Evolutionary conservation across 805 yeast genomes (phyloP).

Genomic region (Myxozyma vanderwaltii): DNA sequence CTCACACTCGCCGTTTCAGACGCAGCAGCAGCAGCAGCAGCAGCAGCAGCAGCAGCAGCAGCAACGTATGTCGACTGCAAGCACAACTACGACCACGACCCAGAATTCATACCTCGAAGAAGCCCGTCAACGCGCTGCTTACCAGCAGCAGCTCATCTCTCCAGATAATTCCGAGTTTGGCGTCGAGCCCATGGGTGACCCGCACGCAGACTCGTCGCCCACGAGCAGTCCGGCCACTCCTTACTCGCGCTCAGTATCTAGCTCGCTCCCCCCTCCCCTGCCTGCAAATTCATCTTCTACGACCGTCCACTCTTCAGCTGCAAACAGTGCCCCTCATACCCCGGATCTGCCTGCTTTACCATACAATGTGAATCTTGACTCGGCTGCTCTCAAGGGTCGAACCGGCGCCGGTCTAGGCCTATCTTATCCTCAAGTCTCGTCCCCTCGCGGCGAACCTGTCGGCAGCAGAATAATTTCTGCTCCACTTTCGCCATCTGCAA

Average conservation of each 20-base stretch:
- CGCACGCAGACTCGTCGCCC: background rate
- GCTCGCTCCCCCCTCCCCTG: background rate
- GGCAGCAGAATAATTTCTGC: constrained; percentile 6
- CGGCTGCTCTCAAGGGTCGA: constrained; percentile 2
- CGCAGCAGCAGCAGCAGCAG: background rate
- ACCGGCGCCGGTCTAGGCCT: constrained; percentile 1
- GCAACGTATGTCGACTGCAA: background rate
- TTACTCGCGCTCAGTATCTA: background rate
- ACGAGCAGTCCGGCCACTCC: background rate
- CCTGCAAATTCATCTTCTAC: constrained; percentile 6
- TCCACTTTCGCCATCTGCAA: constrained; percentile 5
- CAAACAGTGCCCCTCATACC: background rate
- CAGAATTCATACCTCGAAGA: constrained; percentile 5
- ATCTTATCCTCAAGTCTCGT: background rate
- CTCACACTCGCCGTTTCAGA: background rate
- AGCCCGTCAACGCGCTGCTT: constrained; percentile 3
- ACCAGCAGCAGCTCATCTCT: constrained; percentile 7
- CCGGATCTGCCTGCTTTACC: background rate
- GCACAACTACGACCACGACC: background rate
- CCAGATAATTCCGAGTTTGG: background rate
- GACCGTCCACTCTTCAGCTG: background rate
- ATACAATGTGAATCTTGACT: background rate
- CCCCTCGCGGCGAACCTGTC: background rate
- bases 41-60: background rate
- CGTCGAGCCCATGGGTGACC: constrained; percentile 16